phyloP scores from a whole-genome alignment of 2,329 filamentous ascomycete species.

The Raffaelea ambrosiae region DNA sequence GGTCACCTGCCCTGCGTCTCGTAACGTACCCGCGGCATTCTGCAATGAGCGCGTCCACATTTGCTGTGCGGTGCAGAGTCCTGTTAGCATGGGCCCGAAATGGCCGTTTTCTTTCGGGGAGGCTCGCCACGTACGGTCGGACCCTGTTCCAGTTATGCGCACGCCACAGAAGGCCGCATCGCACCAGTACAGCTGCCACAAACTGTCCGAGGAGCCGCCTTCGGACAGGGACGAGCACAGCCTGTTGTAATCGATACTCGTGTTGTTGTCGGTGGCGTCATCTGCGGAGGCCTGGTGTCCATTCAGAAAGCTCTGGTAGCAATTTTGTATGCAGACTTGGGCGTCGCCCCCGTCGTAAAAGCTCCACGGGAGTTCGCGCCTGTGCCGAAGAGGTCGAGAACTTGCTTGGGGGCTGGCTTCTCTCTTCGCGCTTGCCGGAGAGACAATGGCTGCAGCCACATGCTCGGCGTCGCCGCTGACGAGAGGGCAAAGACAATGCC shows the following conservation, averaged over 20 bases:
- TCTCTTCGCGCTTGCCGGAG: neutral
- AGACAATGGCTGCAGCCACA: neutral
- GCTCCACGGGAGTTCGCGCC: neutral
- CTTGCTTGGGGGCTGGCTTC: neutral
- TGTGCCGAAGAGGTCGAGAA: neutral
- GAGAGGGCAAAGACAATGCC: slow-evolving; percentile 11
- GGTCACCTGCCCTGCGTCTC: too few relatives aligned
- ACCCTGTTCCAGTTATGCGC: slow-evolving; percentile 15
- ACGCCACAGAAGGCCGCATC: slow-evolving; percentile 43
- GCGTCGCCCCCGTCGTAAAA: slow-evolving; percentile 9
- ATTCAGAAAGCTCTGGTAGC: slow-evolving; percentile 9
- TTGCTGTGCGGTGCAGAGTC: slow-evolving; percentile 26
- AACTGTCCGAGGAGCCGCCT: slow-evolving; percentile 12
- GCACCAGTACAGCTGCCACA: slow-evolving; percentile 43
- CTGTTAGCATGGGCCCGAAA: too few relatives aligned
- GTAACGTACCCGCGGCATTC: slow-evolving; percentile 38
- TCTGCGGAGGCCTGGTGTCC: neutral
- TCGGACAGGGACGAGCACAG: slow-evolving; percentile 2
- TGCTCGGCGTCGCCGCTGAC: neutral
- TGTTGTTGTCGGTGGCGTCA: neutral
- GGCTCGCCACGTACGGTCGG: neutral
- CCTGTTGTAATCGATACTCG: too few relatives aligned
- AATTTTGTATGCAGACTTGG: slow-evolving; percentile 8
- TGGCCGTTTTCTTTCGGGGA: neutral
- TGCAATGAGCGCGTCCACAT: slow-evolving; percentile 42